Conservation (phyloP, 1,284 basidiomycete species). For the Rhodotorula sp. region DNA sequence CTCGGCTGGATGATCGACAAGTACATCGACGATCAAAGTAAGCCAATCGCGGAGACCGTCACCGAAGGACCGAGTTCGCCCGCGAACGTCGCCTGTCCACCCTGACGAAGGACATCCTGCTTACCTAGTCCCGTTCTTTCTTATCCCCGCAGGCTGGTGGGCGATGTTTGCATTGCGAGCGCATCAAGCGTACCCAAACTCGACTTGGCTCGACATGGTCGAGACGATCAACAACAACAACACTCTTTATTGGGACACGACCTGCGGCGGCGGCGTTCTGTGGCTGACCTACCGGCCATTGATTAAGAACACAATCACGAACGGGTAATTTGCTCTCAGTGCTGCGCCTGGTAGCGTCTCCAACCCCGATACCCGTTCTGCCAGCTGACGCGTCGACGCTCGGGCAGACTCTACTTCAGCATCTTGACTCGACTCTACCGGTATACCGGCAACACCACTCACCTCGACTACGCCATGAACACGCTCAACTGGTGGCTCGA, state of each 20-base stretch:
- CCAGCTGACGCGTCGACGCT: no score
- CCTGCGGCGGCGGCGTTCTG: conserved; percentile 35
- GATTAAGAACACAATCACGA: conserved; percentile 38
- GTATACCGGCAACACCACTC: conserved; percentile 24
- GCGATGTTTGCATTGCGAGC: conserved; percentile 34
- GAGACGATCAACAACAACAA: conserved; percentile 27
- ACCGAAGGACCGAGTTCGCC: not conserved
- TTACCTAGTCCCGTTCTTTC: not conserved
- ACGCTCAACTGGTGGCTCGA: conserved; percentile 40
- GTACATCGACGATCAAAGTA: conserved; percentile 39
- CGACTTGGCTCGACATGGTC: conserved; percentile 31
- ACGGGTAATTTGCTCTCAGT: conserved; percentile 11
- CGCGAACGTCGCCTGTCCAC: not conserved
- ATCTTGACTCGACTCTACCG: conserved; percentile 32
- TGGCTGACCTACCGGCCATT: conserved; percentile 36
- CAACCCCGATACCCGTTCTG: no score
- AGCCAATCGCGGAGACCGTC: not conserved
- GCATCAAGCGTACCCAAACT: conserved; percentile 30
- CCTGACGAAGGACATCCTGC: not conserved
- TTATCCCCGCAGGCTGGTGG: conserved; percentile 30
- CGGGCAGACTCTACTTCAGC: conserved; percentile 27
- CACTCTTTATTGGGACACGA: conserved; percentile 35
- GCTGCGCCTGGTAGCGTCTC: not conserved
- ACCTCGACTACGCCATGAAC: conserved; percentile 27
- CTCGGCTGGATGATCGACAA: conserved; percentile 37